Base-by-base conservation (phyloP, 1,284 basidiomycete species). In the Apiotrichum porosum region DNA sequence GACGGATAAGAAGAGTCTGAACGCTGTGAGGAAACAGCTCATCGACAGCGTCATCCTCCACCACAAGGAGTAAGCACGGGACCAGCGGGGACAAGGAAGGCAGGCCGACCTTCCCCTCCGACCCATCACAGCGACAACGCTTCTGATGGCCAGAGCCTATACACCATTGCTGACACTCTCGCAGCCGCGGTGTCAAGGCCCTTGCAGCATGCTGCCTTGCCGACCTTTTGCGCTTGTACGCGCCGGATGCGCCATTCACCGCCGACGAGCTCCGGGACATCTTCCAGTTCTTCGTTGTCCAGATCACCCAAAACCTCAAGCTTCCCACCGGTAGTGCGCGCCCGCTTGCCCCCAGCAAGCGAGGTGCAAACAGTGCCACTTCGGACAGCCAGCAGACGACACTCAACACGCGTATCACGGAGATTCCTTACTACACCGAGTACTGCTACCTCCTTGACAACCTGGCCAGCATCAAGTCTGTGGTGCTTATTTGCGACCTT, bases 171-270 rank as follows among this genome's bases (percentile, higher is more conserved):
- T 48, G 17, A 49, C 48, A 47, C 30, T 21, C 6, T 22, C 21
- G 3, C 42, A 74, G 73, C 51, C 67, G 66, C 38, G 91, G 90
- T 18, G 89, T 98, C 60, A 95, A 93, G 71, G 92, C 91, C 0
- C 88, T 88, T 60, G 83, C 87, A 6, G 92, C 91, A 0, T 95
- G 91, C 72, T 97, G 92, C 73, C 80, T 99, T 17, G 91, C 92
- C 2, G 93, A 99, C 71, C 78, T 97, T 51, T 82, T 99, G 42
- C 77, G 91, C 31, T 80, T 98, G 38, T 97, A 92, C 70, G 95
- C 95, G 1, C 95, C 95, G 2, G 90, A 97, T 66, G 94, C 95
- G 24, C 95, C 95, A 10, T 98, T 94, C 69, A 93, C 85, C 4
- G 83, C 84, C 41, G 74, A 79, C 39, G 88, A 97, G 69, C 81